Conservation (phyloP, 1,284 basidiomycete species). For the Ceratobasidium sp. region DNA sequence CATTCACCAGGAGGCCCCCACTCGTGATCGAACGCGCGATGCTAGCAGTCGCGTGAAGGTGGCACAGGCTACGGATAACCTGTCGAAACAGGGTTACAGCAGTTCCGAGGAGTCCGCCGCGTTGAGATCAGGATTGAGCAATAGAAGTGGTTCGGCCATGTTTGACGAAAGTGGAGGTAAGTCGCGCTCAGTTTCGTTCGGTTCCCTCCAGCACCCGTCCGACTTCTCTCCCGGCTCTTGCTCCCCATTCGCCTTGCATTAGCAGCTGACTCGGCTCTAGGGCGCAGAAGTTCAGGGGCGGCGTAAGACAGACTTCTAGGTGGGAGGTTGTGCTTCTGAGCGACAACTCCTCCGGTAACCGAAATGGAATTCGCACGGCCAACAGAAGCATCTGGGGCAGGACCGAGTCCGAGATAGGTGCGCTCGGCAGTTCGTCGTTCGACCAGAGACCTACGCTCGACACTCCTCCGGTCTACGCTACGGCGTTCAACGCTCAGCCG, state of each 20-base stretch:
- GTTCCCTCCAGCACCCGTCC: background rate
- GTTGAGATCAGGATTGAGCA: too few species aligned
- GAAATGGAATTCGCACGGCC: conserved; percentile 41
- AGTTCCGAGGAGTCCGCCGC: too few species aligned
- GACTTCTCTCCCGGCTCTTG: conserved; percentile 37
- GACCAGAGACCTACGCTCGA: background rate
- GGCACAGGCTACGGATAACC: too few species aligned
- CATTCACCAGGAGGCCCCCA: too few species aligned
- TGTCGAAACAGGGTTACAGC: too few species aligned
- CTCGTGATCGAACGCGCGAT: too few species aligned
- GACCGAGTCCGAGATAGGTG: conserved; percentile 20
- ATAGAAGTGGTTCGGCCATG: too few species aligned
- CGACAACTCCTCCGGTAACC: conserved; percentile 1
- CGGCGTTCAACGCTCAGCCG: conserved; percentile 13
- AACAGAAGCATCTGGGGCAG: conserved; percentile 21
- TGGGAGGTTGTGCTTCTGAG: conserved; percentile 64
- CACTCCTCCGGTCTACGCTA: background rate
- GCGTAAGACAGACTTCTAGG: conserved; percentile 93
- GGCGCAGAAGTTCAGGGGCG: conserved; percentile 79
- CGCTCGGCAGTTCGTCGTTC: conserved; percentile 6
- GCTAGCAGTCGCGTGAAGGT: too few species aligned
- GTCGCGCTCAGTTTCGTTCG: conserved; percentile 52
- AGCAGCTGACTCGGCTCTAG: conserved; percentile 55
- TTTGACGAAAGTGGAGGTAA: too few species aligned
- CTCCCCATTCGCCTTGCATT: background rate